Percentiles rank a stretch among this genome's conserved stretches.
Conservation (phyloP, 192 early-diverging fungal species). For the Backusella mclennaniae region DNA sequence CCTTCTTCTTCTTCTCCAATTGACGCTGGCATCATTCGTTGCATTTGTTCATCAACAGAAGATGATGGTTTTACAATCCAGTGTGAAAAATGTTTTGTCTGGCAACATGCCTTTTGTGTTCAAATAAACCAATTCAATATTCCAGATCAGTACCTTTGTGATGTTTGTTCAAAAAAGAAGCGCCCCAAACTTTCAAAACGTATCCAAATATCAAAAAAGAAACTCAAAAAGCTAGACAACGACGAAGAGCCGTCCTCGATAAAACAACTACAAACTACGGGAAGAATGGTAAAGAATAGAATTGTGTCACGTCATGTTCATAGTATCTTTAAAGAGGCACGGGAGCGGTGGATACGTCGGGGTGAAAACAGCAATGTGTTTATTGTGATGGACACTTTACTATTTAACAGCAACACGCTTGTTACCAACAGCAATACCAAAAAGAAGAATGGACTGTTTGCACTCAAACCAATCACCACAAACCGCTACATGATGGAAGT, state of each 20-base stretch:
- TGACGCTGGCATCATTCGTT: constrained; percentile 90
- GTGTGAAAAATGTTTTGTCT: constrained; percentile 90
- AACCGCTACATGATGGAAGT: constrained; percentile 73
- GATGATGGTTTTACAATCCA: constrained; percentile 99
- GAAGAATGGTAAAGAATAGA: constrained; percentile 9
- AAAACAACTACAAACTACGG: not conserved
- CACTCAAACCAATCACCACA: constrained; percentile 50
- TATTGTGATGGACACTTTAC: constrained; percentile 2
- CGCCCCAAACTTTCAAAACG: constrained; percentile 26
- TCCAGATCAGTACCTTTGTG: constrained; percentile 87
- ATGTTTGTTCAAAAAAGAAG: constrained; percentile 54
- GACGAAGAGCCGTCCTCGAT: not conserved
- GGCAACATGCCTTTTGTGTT: constrained; percentile 95
- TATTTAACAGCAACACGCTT: not conserved
- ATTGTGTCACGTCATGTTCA: constrained; percentile 12
- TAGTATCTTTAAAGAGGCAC: constrained; percentile 18
- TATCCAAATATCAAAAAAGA: constrained; percentile 16
- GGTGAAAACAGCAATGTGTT: constrained; percentile 3
- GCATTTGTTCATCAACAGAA: constrained; percentile 85
- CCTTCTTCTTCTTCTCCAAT: constrained; percentile 39
- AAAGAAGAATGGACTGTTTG: constrained; percentile 57
- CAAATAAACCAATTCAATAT: constrained; percentile 65
- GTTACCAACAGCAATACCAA: constrained; percentile 8
- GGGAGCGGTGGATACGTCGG: constrained; percentile 12
- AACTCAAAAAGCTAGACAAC: not conserved